A percentile compares a stretch with the other conserved stretches of the same genome.
phyloP scores from a whole-genome alignment of 163 green algal species.

The Chlorella variabilis region DNA sequence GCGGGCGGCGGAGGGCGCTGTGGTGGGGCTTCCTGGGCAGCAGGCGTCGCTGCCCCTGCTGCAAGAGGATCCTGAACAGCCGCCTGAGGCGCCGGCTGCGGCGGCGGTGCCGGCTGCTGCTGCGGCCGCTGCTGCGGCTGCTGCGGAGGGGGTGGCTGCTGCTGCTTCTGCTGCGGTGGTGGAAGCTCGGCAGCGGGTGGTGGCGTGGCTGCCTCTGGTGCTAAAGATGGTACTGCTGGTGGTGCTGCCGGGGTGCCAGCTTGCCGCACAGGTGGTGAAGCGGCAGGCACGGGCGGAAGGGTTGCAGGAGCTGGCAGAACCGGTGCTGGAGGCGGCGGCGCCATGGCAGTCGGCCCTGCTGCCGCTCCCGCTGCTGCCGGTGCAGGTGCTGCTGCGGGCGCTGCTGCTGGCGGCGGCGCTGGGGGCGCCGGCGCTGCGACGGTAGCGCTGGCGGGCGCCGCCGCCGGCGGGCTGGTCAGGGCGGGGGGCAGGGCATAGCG shows the following conservation, averaged over 20 bases:
- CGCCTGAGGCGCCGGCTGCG: neutral
- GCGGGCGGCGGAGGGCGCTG: neutral
- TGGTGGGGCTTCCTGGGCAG: neutral
- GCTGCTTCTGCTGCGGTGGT: conserved; percentile 1
- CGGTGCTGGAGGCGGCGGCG: too few relatives aligned
- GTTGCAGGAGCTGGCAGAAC: neutral
- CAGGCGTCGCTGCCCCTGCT: neutral
- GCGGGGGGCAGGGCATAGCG: conserved; percentile 71
- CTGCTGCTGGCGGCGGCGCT: too few relatives aligned
- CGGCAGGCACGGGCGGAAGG: neutral
- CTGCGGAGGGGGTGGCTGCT: neutral
- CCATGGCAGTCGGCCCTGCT: too few relatives aligned
- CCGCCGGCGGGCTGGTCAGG: neutral
- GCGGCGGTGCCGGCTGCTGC: neutral
- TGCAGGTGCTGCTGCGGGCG: too few relatives aligned
- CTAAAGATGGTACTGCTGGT: neutral
- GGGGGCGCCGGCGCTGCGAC: too few relatives aligned
- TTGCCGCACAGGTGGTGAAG: neutral
- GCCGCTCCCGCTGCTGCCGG: too few relatives aligned
- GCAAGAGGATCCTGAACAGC: too few relatives aligned
- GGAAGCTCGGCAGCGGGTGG: neutral
- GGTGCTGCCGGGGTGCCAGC: neutral
- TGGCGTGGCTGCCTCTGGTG: neutral
- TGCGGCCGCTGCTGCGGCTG: neutral
- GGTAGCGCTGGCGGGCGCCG: too few relatives aligned